Base-by-base conservation (phyloP, 495 filamentous ascomycete species). In the Penicillium lividum region DNA sequence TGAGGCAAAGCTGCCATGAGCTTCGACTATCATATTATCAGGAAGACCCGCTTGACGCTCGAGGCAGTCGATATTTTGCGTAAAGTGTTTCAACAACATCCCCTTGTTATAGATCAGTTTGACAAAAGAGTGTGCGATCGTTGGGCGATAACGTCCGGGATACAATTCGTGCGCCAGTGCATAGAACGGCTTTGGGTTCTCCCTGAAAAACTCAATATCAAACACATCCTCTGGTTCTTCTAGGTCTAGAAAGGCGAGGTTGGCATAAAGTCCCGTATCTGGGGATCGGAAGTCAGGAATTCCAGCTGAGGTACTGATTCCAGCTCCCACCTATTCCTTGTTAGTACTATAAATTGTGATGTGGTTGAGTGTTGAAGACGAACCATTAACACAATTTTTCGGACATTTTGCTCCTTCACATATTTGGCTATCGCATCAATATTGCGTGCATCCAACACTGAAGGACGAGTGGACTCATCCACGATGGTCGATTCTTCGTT, bases 21-120 rank as follows among this genome's bases (percentile, higher is more conserved):
- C 94, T 73, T 98, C 93, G 25, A 98, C 79, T 53, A 98, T 91
- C 73, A 83, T 83, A 5, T 94, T 84, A 0, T 76, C 79, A 0
- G 92, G 90, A 15, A 98, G 82, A 44, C 94, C 94, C 8, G 94
- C 95, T 62, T 84, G 80, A 33, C 93, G 85, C 73, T 98, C 94
- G 25, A 98, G 81, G 65, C 89, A 92, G 76, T 98, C 94, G 65
- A 98, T 97, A 69, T 98, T 98, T 71, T 98, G 94, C 5, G 95
- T 96, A 74, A 97, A 98, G 42, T 92, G 81, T 75, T 91, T 93
- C 62, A 89, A 74, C 13, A 98, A 76, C 31, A 92, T 76, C 5
- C 85, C 84, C 74, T 93, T 94, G 46, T 89, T 77, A 33, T 90
- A 80, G 13, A 97, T 83, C 31, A 89, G 64, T 9, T 83, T 82